A percentile compares a stretch with the other conserved stretches of the same genome.
Conservation (phyloP, 176 grass and related monocot species). For the Triticum timopheevii region DNA sequence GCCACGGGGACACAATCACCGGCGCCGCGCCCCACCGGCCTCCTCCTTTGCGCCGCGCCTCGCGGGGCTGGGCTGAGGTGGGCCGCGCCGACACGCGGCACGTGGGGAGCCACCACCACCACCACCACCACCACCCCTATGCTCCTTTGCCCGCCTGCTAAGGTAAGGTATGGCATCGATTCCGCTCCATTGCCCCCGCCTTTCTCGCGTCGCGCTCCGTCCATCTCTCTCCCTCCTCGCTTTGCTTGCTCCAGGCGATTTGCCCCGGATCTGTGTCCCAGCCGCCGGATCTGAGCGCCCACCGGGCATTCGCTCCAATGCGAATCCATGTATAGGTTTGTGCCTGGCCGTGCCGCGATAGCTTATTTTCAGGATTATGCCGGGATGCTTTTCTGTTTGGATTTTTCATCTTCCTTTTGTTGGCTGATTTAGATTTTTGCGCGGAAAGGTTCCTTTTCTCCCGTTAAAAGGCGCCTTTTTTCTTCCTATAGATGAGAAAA, state of each 20-base stretch:
- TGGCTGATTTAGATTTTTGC: constrained; percentile 16
- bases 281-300: constrained; percentile 37
- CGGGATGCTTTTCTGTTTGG: not conserved
- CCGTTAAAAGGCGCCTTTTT: not conserved
- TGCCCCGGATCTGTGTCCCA: constrained; percentile 43
- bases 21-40: not conserved
- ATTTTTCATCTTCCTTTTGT: constrained; percentile 32
- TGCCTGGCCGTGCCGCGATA: not conserved
- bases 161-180: constrained; percentile 47
- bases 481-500: not conserved
- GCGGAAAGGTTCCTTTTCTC: not conserved
- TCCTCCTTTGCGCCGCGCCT: not conserved
- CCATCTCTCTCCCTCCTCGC: not conserved
- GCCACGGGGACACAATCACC: not conserved
- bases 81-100: constrained; percentile 28
- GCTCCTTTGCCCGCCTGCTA: constrained; percentile 40
- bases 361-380: not conserved
- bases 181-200: not conserved
- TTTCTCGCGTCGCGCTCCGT: not conserved
- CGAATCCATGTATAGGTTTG: not conserved
- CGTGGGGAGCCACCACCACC: constrained; percentile 26
- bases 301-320: not conserved
- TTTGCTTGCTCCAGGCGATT: constrained; percentile 28
- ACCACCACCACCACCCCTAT: constrained; percentile 30
- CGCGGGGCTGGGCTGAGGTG: not conserved